These are phyloP conservation scores for Populus ilicifolia DNA, from an alignment of 345 rosid genomes.

Conservation along the genomic window DNA sequence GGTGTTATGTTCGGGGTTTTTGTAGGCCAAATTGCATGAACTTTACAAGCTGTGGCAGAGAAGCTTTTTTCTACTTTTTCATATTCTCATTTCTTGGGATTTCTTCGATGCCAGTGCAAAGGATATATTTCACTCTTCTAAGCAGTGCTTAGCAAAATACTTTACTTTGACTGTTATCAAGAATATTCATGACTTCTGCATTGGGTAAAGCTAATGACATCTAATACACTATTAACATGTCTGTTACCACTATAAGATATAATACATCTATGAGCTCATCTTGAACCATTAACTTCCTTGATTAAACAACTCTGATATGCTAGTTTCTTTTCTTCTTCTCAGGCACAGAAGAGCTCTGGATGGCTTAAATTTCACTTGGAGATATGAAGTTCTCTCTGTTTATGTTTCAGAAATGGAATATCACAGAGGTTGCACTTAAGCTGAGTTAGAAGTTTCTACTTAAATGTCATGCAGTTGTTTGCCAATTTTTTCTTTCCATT, in stretches of 20 bases:
- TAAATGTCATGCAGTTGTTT: too few species aligned
- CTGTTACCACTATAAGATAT: not conserved
- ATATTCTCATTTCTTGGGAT: slow-evolving; percentile 31
- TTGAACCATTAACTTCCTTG: not conserved
- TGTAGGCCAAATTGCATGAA: slow-evolving; percentile 46
- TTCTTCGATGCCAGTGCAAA: slow-evolving; percentile 57
- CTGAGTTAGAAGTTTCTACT: not conserved
- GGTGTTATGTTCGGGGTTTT: slow-evolving; percentile 34
- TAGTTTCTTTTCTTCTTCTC: not conserved
- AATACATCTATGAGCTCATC: not conserved
- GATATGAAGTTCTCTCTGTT: not conserved
- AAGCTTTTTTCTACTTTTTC: slow-evolving; percentile 49
- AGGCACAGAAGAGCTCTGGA: not conserved
- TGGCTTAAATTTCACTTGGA: not conserved
- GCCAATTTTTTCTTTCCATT: too few species aligned
- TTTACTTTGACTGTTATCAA: slow-evolving; percentile 37
- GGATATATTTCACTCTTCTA: slow-evolving; percentile 39
- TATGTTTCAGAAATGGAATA: too few species aligned
- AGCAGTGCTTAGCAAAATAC: slow-evolving; percentile 17
- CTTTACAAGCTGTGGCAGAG: slow-evolving; percentile 47
- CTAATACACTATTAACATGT: not conserved
- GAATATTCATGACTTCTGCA: slow-evolving; percentile 36
- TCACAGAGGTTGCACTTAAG: not conserved
- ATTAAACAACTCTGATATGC: not conserved
- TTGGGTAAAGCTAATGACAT: slow-evolving; percentile 10